Evolutionary conservation across 768 basidiomycete species (phyloP).

Genomic region (Pleurotus platypus): DNA sequence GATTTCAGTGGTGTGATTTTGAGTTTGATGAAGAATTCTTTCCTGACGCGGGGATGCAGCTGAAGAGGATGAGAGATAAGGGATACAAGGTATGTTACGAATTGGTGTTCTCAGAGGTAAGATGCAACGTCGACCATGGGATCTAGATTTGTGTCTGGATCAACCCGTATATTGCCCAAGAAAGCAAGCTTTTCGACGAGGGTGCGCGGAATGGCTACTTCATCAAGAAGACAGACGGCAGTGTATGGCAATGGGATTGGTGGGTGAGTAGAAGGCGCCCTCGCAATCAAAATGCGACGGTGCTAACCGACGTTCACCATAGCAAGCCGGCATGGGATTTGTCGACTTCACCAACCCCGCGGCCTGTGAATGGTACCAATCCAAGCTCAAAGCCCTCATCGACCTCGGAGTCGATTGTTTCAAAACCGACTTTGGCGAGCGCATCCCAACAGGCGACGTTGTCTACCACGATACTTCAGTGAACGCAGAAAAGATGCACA

Average conservation of each 20-base stretch:
- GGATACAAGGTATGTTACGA: slow-evolving; percentile 35
- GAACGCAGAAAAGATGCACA: slow-evolving; percentile 23
- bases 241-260: slow-evolving; percentile 34
- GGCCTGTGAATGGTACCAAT: slow-evolving; percentile 41
- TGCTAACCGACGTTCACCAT: background rate
- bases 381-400: slow-evolving; percentile 32
- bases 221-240: slow-evolving; percentile 41
- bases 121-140: background rate
- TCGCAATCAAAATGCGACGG: too few species aligned
- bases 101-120: background rate
- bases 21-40: slow-evolving; percentile 43
- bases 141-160: slow-evolving; percentile 28
- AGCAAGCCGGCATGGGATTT: slow-evolving; percentile 40
- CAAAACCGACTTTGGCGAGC: slow-evolving; percentile 33
- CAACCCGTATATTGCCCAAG: slow-evolving; percentile 42
- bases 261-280: slow-evolving; percentile 21
- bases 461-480: slow-evolving; percentile 22
- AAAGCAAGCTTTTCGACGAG: slow-evolving; percentile 38
- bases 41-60: slow-evolving; percentile 38
- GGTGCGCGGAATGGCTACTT: slow-evolving; percentile 39
- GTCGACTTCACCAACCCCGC: slow-evolving; percentile 43
- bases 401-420: slow-evolving; percentile 40
- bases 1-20: slow-evolving; percentile 37
- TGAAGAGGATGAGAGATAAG: slow-evolving; percentile 28
- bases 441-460: slow-evolving; percentile 36